Conservation (phyloP, 345 rosid species). For the Chamaenerion angustifolium region DNA sequence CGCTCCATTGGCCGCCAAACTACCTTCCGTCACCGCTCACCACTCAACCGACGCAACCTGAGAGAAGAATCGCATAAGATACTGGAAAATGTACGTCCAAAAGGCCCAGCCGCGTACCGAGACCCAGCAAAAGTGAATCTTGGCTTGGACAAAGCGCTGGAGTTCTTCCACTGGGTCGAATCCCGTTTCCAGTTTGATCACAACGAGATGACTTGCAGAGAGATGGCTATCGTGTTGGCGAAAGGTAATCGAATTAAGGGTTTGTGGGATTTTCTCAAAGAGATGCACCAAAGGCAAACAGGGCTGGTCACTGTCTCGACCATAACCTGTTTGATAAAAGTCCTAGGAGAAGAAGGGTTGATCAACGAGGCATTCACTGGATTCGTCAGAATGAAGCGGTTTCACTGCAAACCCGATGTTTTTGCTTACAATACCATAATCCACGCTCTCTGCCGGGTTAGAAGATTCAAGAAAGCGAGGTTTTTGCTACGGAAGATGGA, state of each 20-base stretch:
- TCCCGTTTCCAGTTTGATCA: constrained; percentile 33
- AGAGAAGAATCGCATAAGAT: constrained; percentile 24
- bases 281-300: constrained; percentile 26
- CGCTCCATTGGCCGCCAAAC: constrained; percentile 70
- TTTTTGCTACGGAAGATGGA: constrained; percentile 71
- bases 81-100: constrained; percentile 22
- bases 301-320: constrained; percentile 31
- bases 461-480: constrained; percentile 68
- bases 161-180: constrained; percentile 56
- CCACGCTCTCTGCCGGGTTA: constrained; percentile 57
- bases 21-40: constrained; percentile 60
- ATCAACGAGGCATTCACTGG: constrained; percentile 52
- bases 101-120: constrained; percentile 67
- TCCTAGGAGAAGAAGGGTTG: constrained; percentile 79
- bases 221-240: constrained; percentile 57
- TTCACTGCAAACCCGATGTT: constrained; percentile 65
- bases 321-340: constrained; percentile 85
- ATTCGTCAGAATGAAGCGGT: constrained; percentile 66
- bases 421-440: constrained; percentile 61
- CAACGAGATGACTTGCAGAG: constrained; percentile 53
- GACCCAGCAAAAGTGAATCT: constrained; percentile 38
- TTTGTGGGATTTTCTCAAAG: constrained; percentile 64
- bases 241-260: constrained; percentile 37
- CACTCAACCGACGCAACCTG: constrained; percentile 50
- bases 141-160: constrained; percentile 49